These are phyloP conservation scores for Spirogloea muscicola DNA, from an alignment of 139 green algal genomes.

Conservation along the genomic window DNA sequence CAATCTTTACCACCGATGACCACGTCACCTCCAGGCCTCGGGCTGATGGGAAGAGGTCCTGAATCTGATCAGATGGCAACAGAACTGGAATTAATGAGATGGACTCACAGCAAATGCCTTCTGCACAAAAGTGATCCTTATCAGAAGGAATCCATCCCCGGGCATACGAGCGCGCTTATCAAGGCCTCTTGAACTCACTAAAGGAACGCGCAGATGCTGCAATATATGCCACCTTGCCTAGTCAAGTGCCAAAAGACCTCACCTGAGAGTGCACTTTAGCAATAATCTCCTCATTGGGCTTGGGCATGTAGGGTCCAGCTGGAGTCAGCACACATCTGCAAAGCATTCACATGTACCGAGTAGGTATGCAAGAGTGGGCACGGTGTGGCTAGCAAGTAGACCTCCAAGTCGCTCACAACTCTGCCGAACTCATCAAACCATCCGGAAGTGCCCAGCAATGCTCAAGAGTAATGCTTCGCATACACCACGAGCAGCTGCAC, in stretches of 20 bases:
- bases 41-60: conserved; percentile 82
- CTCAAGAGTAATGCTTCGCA: not conserved
- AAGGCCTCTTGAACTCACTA: no score
- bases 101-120: no score
- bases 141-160: no score
- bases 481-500: not conserved
- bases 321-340: conserved; percentile 53
- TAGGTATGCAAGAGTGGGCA: no score
- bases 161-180: no score
- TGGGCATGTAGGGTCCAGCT: conserved; percentile 85
- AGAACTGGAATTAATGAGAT: no score
- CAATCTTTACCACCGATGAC: conserved; percentile 91
- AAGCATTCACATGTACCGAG: no score
- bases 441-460: not conserved
- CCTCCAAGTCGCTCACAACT: no score
- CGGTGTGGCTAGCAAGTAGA: no score
- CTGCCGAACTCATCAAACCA: not conserved
- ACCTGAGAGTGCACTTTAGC: conserved; percentile 77
- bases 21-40: conserved; percentile 67
- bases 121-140: no score
- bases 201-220: no score
- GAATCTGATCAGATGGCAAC: conserved; percentile 13
- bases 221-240: no score
- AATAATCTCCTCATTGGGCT: conserved; percentile 86
- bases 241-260: not conserved